Evolutionary conservation across 1,284 basidiomycete genomes (phyloP), one percentile per base, ranked within the genome.

Genomic region (Earliella scabrosa): DNA sequence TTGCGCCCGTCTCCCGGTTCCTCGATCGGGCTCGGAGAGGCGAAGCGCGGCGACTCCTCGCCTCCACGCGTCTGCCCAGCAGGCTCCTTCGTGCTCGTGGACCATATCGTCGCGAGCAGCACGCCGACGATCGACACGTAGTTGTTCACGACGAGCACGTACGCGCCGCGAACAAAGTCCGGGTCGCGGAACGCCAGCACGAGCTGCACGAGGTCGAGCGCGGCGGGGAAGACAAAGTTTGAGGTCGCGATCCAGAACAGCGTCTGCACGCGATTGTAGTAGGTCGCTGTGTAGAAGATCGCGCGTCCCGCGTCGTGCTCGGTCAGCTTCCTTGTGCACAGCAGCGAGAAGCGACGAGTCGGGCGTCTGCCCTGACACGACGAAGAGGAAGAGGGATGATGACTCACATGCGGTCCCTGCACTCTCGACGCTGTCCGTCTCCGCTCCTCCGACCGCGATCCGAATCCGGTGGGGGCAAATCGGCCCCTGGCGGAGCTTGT

Each of bases 151-250:
- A 56, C 5, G 34, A 55, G 35, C 9, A 66, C 47, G 40, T 60
- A 63, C 3, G 58, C 20, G 36, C 60, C 57, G 26, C 52, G 29
- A 14, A 56, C 26, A 48, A 54, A 58, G 40, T 49, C 21, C 8
- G 40, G 10, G 27, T 41, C 43, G 11, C 27, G 20, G 24, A 65
- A 47, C 26, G 52, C 58, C n/a, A 64, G 32, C 4, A 59, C 43
- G 41, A 70, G 63, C 51, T 68, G 66, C 14, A 49, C 54, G 45
- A 71, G 57, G 51, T 63, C 61, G 35, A 72, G 50, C 5, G 70
- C 41, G 16, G 65, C 67, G 1, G 71, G 71, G 47, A 73, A 68
- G 24, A 71, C 64, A 46, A 71, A 73, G 56, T 71, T 71, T 24
- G 66, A 65, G 3, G 57, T 34, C 2, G 66, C 55, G 50, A 71